phyloP scores from a whole-genome alignment of 2,329 filamentous ascomycete species.

The Botryotinia globosa region DNA sequence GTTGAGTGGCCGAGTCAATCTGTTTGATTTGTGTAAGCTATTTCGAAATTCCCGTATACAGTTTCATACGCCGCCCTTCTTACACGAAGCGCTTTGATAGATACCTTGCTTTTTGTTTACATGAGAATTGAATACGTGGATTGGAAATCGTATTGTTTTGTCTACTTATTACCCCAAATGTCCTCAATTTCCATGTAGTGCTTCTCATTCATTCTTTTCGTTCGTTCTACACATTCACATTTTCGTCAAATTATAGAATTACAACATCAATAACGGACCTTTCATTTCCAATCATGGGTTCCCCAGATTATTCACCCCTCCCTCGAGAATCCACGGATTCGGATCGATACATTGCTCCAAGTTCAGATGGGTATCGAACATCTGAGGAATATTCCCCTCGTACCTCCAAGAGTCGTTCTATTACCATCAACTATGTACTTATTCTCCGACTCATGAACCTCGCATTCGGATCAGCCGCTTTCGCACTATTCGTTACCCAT shows the following conservation, averaged over 20 bases:
- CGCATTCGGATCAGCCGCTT: neutral
- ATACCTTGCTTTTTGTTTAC: neutral
- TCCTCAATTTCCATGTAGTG: neutral
- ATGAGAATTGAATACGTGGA: neutral
- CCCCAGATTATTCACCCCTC: neutral
- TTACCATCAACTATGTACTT: slow-evolving; percentile 2
- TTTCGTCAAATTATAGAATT: neutral
- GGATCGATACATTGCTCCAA: neutral
- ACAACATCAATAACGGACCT: neutral
- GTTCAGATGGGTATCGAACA: neutral
- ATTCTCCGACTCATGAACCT: neutral
- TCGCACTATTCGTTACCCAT: neutral
- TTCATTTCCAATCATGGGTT: neutral
- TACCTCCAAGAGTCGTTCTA: neutral
- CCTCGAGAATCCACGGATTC: slow-evolving; percentile 8
- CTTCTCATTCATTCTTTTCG: neutral
- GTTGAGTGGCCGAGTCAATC: neutral
- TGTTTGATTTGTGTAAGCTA: neutral
- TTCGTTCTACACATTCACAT: neutral
- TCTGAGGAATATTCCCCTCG: neutral
- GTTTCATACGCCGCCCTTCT: neutral
- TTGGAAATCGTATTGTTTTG: neutral
- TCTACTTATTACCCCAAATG: neutral
- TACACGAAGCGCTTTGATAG: neutral
- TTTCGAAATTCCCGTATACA: neutral